phyloP scores from a whole-genome alignment of 2,329 filamentous ascomycete genomes.

The Venturia oleaginea region DNA sequence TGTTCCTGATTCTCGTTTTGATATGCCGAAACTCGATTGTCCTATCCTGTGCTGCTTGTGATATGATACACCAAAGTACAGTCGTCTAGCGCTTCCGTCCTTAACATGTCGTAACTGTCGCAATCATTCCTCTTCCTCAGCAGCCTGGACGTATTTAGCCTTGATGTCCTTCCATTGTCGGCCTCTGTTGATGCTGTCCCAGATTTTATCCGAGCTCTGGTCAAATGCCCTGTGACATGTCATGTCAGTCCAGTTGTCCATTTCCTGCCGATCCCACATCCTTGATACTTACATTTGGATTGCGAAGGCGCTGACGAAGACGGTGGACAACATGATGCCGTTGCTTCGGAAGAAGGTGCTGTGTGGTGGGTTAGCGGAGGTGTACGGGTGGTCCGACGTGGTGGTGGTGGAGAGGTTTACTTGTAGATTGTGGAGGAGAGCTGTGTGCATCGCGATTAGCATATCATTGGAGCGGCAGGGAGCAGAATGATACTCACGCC shows the following conservation, averaged over 20 bases:
- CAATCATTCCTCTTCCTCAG: slow-evolving; percentile 53
- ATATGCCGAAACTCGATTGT: background rate
- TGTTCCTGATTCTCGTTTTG: background rate
- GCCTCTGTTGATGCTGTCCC: slow-evolving; percentile 85
- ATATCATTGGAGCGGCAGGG: background rate
- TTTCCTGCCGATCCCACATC: slow-evolving; percentile 14
- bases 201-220: slow-evolving; percentile 69
- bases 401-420: slow-evolving; percentile 27
- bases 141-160: slow-evolving; percentile 67
- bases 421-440: slow-evolving; percentile 46
- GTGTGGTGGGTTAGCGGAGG: slow-evolving; percentile 27
- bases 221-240: slow-evolving; percentile 63
- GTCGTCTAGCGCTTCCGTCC: background rate
- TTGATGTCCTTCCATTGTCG: slow-evolving; percentile 99
- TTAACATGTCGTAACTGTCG: background rate
- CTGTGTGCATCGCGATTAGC: slow-evolving; percentile 31
- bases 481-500: slow-evolving; percentile 39
- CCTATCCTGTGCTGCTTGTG: background rate
- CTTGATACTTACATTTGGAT: slow-evolving; percentile 76
- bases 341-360: slow-evolving; percentile 83
- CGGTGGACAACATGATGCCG: slow-evolving; percentile 72
- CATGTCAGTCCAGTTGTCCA: slow-evolving; percentile 14
- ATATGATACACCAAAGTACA: slow-evolving; percentile 13
- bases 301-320: slow-evolving; percentile 81
- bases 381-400: slow-evolving; percentile 16